These are phyloP conservation scores for Peziza echinospora DNA, from an alignment of 495 filamentous ascomycete genomes.

Conservation along the genomic window DNA sequence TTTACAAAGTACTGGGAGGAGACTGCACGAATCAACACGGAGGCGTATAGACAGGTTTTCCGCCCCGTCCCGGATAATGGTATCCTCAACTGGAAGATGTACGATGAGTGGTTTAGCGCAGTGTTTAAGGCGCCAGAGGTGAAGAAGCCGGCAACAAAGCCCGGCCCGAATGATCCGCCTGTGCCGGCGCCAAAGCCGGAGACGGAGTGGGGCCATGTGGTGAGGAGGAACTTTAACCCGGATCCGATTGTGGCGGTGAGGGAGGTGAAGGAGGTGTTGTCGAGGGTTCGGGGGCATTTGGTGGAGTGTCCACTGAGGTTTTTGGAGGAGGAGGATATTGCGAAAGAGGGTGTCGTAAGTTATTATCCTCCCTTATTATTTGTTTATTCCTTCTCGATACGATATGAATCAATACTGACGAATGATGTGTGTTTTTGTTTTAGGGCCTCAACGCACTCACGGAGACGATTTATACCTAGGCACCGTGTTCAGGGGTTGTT, in stretches of 20 bases:
- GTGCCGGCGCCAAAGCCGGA: constrained; percentile 7
- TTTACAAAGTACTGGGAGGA: constrained; percentile 51
- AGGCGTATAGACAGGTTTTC: constrained; percentile 70
- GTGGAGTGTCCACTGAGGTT: constrained; percentile 91
- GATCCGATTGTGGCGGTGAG: constrained; percentile 33
- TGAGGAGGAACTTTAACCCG: constrained; percentile 50
- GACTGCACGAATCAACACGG: constrained; percentile 58
- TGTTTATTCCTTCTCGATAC: constrained; percentile 29
- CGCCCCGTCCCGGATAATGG: constrained; percentile 67
- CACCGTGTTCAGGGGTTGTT: no score
- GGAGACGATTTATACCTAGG: constrained; percentile 18
- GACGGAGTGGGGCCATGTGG: constrained; percentile 56
- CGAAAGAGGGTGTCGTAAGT: constrained; percentile 47
- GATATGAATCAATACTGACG: neutral
- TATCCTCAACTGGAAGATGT: constrained; percentile 64
- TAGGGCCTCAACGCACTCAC: constrained; percentile 14
- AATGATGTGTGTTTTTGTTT: constrained; percentile 2
- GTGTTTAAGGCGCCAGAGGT: constrained; percentile 38
- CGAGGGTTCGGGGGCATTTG: constrained; percentile 50
- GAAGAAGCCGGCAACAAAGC: constrained; percentile 13
- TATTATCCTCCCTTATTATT: constrained; percentile 26
- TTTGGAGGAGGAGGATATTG: constrained; percentile 68
- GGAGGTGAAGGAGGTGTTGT: constrained; percentile 67
- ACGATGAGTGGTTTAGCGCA: constrained; percentile 55
- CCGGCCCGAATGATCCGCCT: constrained; percentile 3